phyloP scores from a whole-genome alignment of 2,329 filamentous ascomycete species.

The Pseudogymnoascus sp. region DNA sequence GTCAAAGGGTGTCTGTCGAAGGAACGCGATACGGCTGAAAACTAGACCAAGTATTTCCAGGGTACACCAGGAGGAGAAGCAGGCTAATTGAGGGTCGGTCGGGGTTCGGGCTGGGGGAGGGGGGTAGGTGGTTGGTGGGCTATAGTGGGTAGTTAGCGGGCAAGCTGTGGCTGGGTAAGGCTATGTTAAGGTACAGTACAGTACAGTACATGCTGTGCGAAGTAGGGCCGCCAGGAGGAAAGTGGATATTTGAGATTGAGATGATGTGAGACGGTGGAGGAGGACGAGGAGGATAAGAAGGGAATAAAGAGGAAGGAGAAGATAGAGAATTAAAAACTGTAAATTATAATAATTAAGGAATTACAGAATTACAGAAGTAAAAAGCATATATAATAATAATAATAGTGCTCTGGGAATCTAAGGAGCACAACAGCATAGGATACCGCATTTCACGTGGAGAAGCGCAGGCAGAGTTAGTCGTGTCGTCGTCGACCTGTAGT shows the following conservation, averaged over 20 bases:
- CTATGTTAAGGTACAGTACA: constrained; percentile 4
- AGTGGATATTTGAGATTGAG: not conserved
- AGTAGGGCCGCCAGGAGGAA: not conserved
- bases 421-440: not conserved
- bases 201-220: not conserved
- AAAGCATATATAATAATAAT: not conserved
- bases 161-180: not conserved
- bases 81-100: not conserved
- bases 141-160: not conserved
- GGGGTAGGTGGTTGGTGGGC: not conserved
- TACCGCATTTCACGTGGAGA: not conserved
- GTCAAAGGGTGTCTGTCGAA: constrained; percentile 1
- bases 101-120: not conserved
- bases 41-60: not conserved
- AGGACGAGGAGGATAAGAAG: not conserved
- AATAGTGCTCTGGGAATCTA: not conserved
- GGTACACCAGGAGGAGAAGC: not conserved
- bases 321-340: not conserved
- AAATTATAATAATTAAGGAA: not conserved
- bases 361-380: not conserved
- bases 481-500: not conserved
- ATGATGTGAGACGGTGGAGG: not conserved
- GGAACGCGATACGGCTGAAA: constrained; percentile 5
- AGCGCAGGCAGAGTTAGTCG: not conserved
- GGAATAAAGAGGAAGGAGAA: not conserved